Evolutionary conservation across 2,329 filamentous ascomycete genomes (phyloP).

Genomic region (Cadophora malorum): DNA sequence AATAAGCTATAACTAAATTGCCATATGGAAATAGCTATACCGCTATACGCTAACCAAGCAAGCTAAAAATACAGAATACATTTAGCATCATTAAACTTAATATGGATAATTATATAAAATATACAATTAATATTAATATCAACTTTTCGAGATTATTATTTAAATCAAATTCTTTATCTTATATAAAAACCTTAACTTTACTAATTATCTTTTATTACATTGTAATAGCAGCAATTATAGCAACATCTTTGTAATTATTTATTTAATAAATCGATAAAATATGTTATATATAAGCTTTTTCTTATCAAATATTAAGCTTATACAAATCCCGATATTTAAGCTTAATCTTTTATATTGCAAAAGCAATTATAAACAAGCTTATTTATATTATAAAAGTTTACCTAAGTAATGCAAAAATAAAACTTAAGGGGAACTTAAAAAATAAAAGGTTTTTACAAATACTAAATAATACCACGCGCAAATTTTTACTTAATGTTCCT

Average conservation of each 20-base stretch:
- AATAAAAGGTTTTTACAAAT: not conserved
- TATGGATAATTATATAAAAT: not conserved
- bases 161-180: not conserved
- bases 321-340: not conserved
- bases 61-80: not conserved
- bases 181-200: not conserved
- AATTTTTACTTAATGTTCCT: not conserved
- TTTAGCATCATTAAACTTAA: not conserved
- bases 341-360: not conserved
- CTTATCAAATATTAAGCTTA: not conserved
- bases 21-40: not conserved
- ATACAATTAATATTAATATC: not conserved
- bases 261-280: not conserved
- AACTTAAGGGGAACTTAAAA: not conserved
- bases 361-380: not conserved
- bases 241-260: not conserved
- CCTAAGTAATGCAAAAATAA: not conserved
- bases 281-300: not conserved
- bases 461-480: not conserved
- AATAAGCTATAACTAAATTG: not conserved
- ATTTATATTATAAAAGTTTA: not conserved
- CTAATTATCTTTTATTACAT: not conserved
- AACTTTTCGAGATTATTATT: not conserved
- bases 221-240: not conserved
- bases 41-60: not conserved